Percentiles rank a stretch among this genome's conserved stretches.
Conservation (phyloP, 352 stramenopile species). For the Aphanomyces stellatus region DNA sequence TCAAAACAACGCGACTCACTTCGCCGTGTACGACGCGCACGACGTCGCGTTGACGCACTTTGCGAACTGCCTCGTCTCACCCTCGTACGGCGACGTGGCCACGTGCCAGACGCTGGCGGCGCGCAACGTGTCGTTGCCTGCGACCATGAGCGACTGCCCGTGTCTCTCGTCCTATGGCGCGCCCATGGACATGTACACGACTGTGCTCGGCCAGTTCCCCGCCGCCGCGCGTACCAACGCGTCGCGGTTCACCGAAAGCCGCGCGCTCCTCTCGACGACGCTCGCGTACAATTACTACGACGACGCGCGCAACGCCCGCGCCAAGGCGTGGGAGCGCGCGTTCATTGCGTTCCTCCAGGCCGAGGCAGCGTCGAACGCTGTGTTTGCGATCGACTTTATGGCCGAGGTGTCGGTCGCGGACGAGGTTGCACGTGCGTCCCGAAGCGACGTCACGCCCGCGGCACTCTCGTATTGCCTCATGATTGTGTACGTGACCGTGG, state of each 20-base stretch:
- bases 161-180: conserved; percentile 50
- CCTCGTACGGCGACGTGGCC: conserved; percentile 33
- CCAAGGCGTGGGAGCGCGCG: conserved; percentile 54
- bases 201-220: conserved; percentile 42
- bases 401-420: conserved; percentile 48
- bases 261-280: conserved; percentile 35
- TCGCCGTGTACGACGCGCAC: conserved; percentile 45
- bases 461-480: conserved; percentile 52
- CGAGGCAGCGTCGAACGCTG: conserved; percentile 31
- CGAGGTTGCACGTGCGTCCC: conserved; percentile 49
- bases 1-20: conserved; percentile 49
- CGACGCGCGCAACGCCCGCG: conserved; percentile 28
- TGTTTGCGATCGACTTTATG: conserved; percentile 63
- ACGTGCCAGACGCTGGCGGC: conserved; percentile 33
- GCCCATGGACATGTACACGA: conserved; percentile 47
- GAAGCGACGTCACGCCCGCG: conserved; percentile 34
- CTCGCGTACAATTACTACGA: conserved; percentile 48
- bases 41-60: conserved; percentile 36
- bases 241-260: conserved; percentile 36
- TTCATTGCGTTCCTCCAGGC: conserved; percentile 54
- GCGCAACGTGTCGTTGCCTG: conserved; percentile 24
- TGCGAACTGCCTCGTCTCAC: conserved; percentile 34
- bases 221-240: conserved; percentile 21
- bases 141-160: conserved; percentile 51
- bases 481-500: conserved; percentile 57